These are phyloP conservation scores for Dendrobium nobile DNA, from an alignment of 106 monocot genomes.

Conservation along the genomic window DNA sequence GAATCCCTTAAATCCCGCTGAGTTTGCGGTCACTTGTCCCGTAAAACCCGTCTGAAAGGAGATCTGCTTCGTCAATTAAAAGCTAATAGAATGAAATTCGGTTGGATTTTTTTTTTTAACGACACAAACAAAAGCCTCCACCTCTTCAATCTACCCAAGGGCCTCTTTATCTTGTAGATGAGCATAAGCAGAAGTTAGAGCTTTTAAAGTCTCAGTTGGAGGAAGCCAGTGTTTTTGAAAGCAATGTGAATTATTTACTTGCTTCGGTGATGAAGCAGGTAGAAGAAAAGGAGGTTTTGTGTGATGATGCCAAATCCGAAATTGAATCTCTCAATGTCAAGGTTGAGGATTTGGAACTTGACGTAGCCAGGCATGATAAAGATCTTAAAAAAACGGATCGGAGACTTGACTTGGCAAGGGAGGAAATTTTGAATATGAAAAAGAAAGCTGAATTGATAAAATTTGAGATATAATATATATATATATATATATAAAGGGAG, in stretches of 20 bases:
- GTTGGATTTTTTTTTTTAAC: no score
- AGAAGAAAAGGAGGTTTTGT: conserved; percentile 21
- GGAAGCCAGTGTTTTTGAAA: conserved; percentile 26
- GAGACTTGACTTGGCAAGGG: conserved; percentile 20
- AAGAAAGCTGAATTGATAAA: conserved; percentile 21
- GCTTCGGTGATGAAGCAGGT: conserved; percentile 15
- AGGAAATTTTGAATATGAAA: conserved; percentile 24
- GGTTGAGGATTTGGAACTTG: conserved; percentile 34
- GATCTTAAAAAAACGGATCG: conserved; percentile 25
- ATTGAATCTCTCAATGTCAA: conserved; percentile 28
- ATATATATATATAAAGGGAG: no score
- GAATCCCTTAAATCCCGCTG: no score
- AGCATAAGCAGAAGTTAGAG: conserved; percentile 41
- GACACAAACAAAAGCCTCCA: no score
- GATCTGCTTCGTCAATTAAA: no score
- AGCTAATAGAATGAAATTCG: no score
- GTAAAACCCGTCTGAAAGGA: no score
- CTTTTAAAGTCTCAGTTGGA: conserved; percentile 23
- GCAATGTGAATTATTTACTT: conserved; percentile 11
- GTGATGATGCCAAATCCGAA: conserved; percentile 22
- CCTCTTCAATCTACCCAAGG: no score
- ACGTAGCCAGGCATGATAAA: conserved; percentile 21
- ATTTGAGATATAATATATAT: background rate
- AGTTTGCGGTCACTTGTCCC: no score
- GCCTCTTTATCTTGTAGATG: conserved; percentile 19